Base-by-base conservation (phyloP, 805 yeast species). In the Yarrowia sp. region DNA sequence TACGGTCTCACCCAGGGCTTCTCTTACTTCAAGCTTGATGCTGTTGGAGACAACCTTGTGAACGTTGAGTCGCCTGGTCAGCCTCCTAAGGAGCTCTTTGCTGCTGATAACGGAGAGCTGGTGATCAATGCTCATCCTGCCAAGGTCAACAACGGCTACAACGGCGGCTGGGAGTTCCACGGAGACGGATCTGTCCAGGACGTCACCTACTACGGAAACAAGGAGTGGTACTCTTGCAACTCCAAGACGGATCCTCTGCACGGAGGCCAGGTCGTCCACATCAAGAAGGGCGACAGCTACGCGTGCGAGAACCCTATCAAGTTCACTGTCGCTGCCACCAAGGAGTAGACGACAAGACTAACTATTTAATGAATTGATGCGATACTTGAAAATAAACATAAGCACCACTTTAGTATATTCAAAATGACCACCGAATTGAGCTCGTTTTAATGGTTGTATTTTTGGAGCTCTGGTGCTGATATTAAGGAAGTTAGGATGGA, bases 261-360 rank as follows among this genome's bases (percentile, higher is more conserved):
- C 7, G 49, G 49, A 0, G 49, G 49, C 4, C 49, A 42, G 49
- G 49, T 25, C 2, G 49, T 42, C n/a, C 14, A 42, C n/a, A 7
- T 42, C 6, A 42, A 42, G 49, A n/a, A 25, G 49, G 49, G 49
- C n/a, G 49, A 42, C 33, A 41, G n/a, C 19, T 42, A 42, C 22
- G 49, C 32, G 6, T 42, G 49, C 4, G 32, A 24, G n/a, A 10
- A 42, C 32, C 49, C 49, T 22, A 25, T 42, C 27, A 46, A 46
- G 53, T 31, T 46, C 14, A 31, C 53, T 14, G 19, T 46, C n/a
- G 49, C 13, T 25, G 49, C 49, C 7, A n/a, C 44, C 44, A 39
- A 39, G 32, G 25, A 27, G 14, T 16, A 25, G 16, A 9, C 1
- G 9, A 6, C 12, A 2, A 19, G 13, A 13, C 16, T 13, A 6